Evolutionary conservation across 345 rosid species (phyloP), one percentile per base, ranked within the genome.

Genomic region (Citrus sp.): DNA sequence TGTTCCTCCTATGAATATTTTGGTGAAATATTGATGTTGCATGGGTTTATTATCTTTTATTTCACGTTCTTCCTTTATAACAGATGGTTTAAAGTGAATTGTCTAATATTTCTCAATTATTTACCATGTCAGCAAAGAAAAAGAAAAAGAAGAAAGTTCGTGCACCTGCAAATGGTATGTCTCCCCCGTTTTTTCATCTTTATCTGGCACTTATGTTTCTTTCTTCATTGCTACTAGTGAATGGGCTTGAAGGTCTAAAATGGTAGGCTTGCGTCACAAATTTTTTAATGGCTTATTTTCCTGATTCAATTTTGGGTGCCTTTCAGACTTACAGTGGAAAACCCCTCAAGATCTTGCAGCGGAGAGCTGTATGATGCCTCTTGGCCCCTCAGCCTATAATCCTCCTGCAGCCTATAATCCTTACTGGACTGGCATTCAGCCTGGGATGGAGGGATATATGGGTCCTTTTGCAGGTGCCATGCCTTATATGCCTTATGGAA

Each of bases 131-230:
- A 94, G 99, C 87, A 80, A 94, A 86, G 88, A 92, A 88, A 79
- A 96, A 81, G 90, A 96, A 90, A 78, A 94, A 90, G 87, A 96
- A 92, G 89, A 96, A 92, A 82, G 87, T 81, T 5, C 92, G 90
- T 35, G 56, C 77, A 86, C 90, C 97, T 72, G 84, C 85, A 76
- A 90, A 86, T 75, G 78, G 78, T 75, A 64, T 13, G 76, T 67
- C 67, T 75, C 58, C 74, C 54, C 70, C 65, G 34, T 66, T 70
- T 28, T 34, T 66, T 81, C n/a, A 1, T 5, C 18, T 28, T 63
- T 40, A 37, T 40, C 6, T 59, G 69, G 67, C 67, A 22, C 6
- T 75, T 12, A 27, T 51, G 59, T 49, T 30, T 63, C 59, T 51
- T 75, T 55, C 34, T 76, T 55, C 18, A 54, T 66, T 9, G 24